phyloP scores from a whole-genome alignment of 2,329 filamentous ascomycete genomes.

The Dactylellina sp. region DNA sequence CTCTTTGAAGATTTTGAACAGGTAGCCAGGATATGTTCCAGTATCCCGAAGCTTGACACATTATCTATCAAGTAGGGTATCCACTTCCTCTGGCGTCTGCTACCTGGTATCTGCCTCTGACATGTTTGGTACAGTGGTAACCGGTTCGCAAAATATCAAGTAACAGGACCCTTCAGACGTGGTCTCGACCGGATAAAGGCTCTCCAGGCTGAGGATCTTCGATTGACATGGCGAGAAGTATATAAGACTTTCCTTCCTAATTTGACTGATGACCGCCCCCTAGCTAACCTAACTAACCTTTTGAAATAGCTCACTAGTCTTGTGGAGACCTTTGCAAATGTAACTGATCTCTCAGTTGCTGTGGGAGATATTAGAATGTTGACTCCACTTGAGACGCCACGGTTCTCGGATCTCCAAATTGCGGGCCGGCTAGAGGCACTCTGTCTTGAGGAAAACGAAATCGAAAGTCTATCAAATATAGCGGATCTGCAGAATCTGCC shows the following conservation, averaged over 20 bases:
- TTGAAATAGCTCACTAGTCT: slow-evolving; percentile 1
- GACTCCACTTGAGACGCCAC: slow-evolving; percentile 21
- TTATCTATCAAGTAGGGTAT: slow-evolving; percentile 75
- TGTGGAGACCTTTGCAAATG: slow-evolving; percentile 40
- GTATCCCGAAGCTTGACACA: slow-evolving; percentile 74
- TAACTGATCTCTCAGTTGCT: slow-evolving; percentile 47
- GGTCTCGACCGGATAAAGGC: slow-evolving; percentile 53
- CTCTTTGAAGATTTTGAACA: slow-evolving; percentile 76
- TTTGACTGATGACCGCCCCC: not conserved
- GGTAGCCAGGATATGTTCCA: slow-evolving; percentile 76
- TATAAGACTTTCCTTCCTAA: not conserved
- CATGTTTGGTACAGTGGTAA: slow-evolving; percentile 36
- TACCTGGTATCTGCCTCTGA: slow-evolving; percentile 3
- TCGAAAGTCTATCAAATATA: slow-evolving; percentile 72
- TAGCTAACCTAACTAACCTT: slow-evolving; percentile 1
- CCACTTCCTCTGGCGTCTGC: not conserved
- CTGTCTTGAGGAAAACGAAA: slow-evolving; percentile 78
- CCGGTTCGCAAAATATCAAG: slow-evolving; percentile 26
- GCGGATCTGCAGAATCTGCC: slow-evolving; percentile 68
- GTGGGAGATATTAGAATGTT: slow-evolving; percentile 30
- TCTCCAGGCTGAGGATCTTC: slow-evolving; percentile 44
- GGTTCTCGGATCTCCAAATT: slow-evolving; percentile 42
- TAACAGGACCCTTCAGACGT: slow-evolving; percentile 33
- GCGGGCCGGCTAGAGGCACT: slow-evolving; percentile 65
- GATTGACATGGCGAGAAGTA: slow-evolving; percentile 50